Evolutionary conservation across 2,329 filamentous ascomycete genomes (phyloP), one percentile per base, ranked within the genome.

Genomic region (Septoria linicola): DNA sequence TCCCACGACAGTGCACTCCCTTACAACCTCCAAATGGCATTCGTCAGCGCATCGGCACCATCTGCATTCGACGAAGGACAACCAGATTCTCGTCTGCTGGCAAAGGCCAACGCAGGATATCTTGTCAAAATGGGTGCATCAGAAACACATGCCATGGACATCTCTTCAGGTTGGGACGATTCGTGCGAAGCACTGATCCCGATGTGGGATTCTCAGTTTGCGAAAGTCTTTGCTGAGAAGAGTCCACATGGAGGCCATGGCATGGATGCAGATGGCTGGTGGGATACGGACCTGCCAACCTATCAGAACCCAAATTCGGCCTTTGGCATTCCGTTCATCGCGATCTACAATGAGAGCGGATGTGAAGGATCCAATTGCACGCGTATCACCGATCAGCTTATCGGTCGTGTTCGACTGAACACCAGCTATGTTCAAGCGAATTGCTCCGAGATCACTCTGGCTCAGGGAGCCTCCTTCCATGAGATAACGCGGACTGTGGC

Each of bases 361-460:
- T 41, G 17, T n/a, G 3, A 20, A 11, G 8, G 8, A 3, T 21
- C 39, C 39, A 27, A 25, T 13, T 21, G 39, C 20, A 7, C 13
- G 7, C 27, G 27, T 13, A 8, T 41, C 7, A 21, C 39, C 8
- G 39, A 41, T 14, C 21, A 41, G 10, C 39, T 41, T 13, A 41
- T 41, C 13, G 21, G 39, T 14, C 39, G 25, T 23, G 39, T 41
- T 8, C 17, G 39, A 23, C 17, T 41, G 17, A 41, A 41, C 21
- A 41, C 39, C 8, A 41, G 39, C 39, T 41, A 41, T 14, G 21
- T 41, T 20, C 39, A 41, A 41, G 39, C 39, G 17, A 41, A 41
- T 25, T 41, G 39, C 21, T 41, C 39, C 2, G 39, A 41, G 23
- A 27, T 41, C 19, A 41, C 17, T 8, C 8, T 41, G 17, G 16